phyloP scores from a whole-genome alignment of 257 asterid species.

The Ocimum tenuiflorum region DNA sequence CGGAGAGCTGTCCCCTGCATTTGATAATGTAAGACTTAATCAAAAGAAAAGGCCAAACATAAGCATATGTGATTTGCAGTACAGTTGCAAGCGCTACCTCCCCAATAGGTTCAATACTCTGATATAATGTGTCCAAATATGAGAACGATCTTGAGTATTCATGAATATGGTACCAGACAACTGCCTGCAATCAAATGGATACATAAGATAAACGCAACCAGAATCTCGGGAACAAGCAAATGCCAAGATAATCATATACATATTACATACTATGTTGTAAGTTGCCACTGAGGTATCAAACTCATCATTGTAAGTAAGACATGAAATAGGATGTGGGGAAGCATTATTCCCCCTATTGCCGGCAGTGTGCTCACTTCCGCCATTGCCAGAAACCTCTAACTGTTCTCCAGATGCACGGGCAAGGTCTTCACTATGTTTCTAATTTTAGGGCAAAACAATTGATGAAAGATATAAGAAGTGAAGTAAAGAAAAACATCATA shows the following conservation, averaged over 20 bases:
- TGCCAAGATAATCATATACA: conserved; percentile 19
- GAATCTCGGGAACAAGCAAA: conserved; percentile 9
- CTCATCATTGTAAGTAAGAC: conserved; percentile 43
- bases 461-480: neutral
- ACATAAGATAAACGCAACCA: conserved; percentile 2
- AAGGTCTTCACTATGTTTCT: conserved; percentile 59
- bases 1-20: conserved; percentile 69
- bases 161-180: conserved; percentile 74
- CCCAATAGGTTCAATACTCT: conserved; percentile 65
- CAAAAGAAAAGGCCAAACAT: neutral
- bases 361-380: conserved; percentile 19
- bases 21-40: conserved; percentile 6
- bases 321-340: conserved; percentile 28
- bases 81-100: conserved; percentile 43
- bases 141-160: conserved; percentile 58
- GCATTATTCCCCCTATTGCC: conserved; percentile 35
- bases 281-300: conserved; percentile 45
- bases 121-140: conserved; percentile 60
- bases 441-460: neutral
- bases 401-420: conserved; percentile 51
- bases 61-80: neutral
- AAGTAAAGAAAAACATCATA: neutral
- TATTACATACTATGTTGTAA: conserved; percentile 75
- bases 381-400: conserved; percentile 29
- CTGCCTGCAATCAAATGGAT: conserved; percentile 52